These are phyloP conservation scores for Malbranchea zuffiana DNA, from an alignment of 2,329 filamentous ascomycete genomes.

Conservation along the genomic window DNA sequence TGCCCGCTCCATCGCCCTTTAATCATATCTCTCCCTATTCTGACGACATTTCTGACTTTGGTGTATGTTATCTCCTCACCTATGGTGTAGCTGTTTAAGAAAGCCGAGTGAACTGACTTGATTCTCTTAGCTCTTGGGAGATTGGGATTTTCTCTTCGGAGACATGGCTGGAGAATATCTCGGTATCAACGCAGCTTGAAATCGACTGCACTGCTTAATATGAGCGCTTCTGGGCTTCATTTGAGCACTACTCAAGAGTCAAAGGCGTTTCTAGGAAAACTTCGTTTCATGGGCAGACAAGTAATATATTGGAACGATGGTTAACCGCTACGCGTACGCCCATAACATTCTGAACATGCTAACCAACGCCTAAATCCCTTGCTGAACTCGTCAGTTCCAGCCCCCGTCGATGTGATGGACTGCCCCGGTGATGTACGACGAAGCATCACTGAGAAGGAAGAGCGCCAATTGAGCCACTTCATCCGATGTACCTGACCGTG, in stretches of 20 bases:
- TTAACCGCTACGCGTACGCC: too few species aligned
- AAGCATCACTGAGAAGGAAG: conserved; percentile 39
- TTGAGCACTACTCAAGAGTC: too few species aligned
- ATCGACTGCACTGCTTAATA: too few species aligned
- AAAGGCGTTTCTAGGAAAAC: too few species aligned
- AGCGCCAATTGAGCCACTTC: conserved; percentile 37
- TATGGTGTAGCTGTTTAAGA: background rate
- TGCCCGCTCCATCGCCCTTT: background rate
- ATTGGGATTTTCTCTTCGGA: conserved; percentile 14
- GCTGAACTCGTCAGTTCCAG: conserved; percentile 25
- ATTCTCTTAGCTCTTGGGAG: conserved; percentile 9
- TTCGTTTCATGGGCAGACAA: too few species aligned
- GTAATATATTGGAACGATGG: too few species aligned
- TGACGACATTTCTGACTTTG: conserved; percentile 8
- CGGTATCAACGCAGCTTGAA: background rate
- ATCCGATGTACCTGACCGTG: conserved; percentile 23
- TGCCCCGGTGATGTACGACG: conserved; percentile 38
- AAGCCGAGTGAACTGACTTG: conserved; percentile 1
- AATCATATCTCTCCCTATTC: conserved; percentile 1
- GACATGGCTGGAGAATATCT: conserved; percentile 9
- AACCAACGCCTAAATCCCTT: too few species aligned
- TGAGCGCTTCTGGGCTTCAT: too few species aligned
- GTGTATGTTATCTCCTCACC: conserved; percentile 1
- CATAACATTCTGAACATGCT: too few species aligned
- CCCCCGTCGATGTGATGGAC: conserved; percentile 40